Conservation (phyloP, 495 filamentous ascomycete species). For the Cercophora samala region DNA sequence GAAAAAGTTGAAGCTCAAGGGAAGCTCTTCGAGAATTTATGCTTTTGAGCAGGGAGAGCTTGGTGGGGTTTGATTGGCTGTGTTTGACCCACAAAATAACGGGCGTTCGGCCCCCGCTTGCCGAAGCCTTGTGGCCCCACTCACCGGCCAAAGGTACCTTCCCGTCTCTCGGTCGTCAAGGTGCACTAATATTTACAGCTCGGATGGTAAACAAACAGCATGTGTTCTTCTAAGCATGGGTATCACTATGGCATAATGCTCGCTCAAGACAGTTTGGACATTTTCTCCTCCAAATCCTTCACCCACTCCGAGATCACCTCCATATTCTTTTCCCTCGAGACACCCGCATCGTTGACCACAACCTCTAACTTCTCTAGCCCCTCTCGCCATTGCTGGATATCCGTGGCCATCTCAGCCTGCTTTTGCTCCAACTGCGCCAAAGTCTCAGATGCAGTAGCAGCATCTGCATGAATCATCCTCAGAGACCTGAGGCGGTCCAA, state of each 20-base stretch:
- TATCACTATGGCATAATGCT: slow-evolving; percentile 26
- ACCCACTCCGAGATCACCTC: slow-evolving; percentile 84
- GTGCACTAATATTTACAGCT: not conserved
- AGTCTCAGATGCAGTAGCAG: slow-evolving; percentile 76
- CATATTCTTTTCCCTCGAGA: slow-evolving; percentile 71
- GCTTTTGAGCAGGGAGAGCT: not conserved
- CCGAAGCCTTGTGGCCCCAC: not conserved
- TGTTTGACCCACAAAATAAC: slow-evolving; percentile 7
- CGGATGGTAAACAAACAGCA: not conserved
- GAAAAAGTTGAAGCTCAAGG: slow-evolving; percentile 3
- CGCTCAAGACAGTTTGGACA: slow-evolving; percentile 52
- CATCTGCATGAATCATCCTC: slow-evolving; percentile 79
- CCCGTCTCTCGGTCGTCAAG: not conserved
- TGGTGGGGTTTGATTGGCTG: slow-evolving; percentile 9
- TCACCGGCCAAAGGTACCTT: not conserved
- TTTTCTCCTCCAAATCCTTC: slow-evolving; percentile 74
- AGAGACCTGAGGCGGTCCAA: slow-evolving; percentile 83
- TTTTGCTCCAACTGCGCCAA: slow-evolving; percentile 71
- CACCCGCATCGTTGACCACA: slow-evolving; percentile 64
- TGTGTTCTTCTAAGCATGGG: slow-evolving; percentile 17
- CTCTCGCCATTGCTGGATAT: slow-evolving; percentile 83
- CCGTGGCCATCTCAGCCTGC: slow-evolving; percentile 76
- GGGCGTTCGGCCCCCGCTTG: not conserved
- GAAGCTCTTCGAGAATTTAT: slow-evolving; percentile 17
- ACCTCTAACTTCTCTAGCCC: slow-evolving; percentile 75